Base-by-base conservation (phyloP, 306 rosid species). In the Cicer pinnatifidum region DNA sequence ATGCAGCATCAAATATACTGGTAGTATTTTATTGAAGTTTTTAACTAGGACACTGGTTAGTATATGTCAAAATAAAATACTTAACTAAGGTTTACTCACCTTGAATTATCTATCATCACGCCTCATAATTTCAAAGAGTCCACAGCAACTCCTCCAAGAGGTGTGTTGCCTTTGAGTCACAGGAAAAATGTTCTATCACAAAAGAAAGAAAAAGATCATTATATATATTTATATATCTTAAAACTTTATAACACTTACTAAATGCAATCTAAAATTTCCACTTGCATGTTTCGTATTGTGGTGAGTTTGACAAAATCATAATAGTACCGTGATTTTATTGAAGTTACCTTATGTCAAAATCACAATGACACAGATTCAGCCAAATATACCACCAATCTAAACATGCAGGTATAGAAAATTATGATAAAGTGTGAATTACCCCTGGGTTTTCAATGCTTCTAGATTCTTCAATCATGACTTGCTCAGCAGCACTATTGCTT, bases 101-200 rank as follows among this genome's bases (percentile, higher is more conserved):
- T 82, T 75, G 71, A 76, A 66, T 86, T 58, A 89, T 89, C 85
- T 82, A 46, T 73, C 71, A 28, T 78, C 87, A 76, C 66, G 80
- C 46, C 35, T 69, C 48, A 92, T 76, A 78, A 82, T 50, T 53
- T 88, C 89, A 6, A 89, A 72, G 43, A 92, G 78, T 67, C 97
- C 96, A 10, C 96, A 91, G 71, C 97, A 92, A 76, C 90, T 85
- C 9, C 12, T 85, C 96, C 96, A 92, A 51, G 91, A 70, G 38
- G 91, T 10, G 38, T 69, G 64, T 12, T 82, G 84, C 74, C 51
- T 67, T 69, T 71, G 75, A 47, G 81, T 19, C 59, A 67, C 84
- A 17, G 84, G 11, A n/a, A 8, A 58, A 57, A 23, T 54, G 56
- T 57, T 65, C 92, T 88, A 76, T 43, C 45, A 67, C n/a, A 38